Evolutionary conservation across 805 yeast genomes (phyloP), one percentile per base, ranked within the genome.

Genomic region (Danielozyma ontarioensis): DNA sequence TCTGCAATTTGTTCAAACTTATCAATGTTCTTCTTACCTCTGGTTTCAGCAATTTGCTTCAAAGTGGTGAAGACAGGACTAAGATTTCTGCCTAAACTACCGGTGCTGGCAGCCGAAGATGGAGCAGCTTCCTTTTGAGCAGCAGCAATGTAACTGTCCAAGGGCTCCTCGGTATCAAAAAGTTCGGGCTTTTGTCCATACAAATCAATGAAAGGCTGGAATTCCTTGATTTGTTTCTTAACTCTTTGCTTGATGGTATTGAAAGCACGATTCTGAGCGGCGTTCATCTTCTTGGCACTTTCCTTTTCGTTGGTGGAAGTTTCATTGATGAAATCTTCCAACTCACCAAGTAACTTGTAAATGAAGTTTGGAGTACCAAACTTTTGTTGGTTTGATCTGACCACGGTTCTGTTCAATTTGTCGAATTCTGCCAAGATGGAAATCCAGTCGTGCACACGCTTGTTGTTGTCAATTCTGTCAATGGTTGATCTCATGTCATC

Each of bases 11-110:
- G 95, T 59, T 85, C 95, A 42, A 56, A 59, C 43, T 80, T 77
- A 59, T 90, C 96, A 42, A 87, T 83, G 58, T 86, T 88, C 71
- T 86, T 90, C 72, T 89, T 89, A 70, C 98, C 98, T 66, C 98
- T 81, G 31, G 88, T 72, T 61, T 93, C 97, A 39, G 83, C 67
- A 36, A 93, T 79, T 34, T 77, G 61, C 56, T 81, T 75, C 56
- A 93, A 71, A 23, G 83, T 76, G 36, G 78, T 68, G 68, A 89
- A 87, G 36, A 88, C 78, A 13, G 71, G 61, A 39, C 66, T 51
- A 46, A 62, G 51, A 26, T 45, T 46, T 45, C 66, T 65, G 25
- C 65, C 62, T 8, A 59, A 52, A 31, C 68, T 70, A 38, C 59
- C 64, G 24, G 68, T 57, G 17, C 39, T 37, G 29, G 44, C 44